Evolutionary conservation across 495 filamentous ascomycete genomes (phyloP), one percentile per base, ranked within the genome.

Genomic region (Penicillium odoratum): DNA sequence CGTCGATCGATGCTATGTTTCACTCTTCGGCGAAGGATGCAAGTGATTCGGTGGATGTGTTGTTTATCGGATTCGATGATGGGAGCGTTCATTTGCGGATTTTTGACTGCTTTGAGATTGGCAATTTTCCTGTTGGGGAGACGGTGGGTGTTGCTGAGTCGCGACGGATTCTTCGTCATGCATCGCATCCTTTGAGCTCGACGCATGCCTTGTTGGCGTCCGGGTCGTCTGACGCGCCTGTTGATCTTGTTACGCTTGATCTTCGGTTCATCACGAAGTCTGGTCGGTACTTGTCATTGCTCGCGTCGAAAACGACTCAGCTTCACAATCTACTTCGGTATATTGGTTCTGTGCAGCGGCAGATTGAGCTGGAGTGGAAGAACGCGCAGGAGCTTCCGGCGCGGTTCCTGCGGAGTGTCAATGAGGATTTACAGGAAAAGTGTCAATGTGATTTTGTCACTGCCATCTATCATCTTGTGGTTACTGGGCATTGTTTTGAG

Each of bases 101-200:
- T 51, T 97, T 95, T 69, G 90, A 97, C 65, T 93, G 88, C 15
- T 93, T 97, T 62, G 80, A 90, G 53, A 88, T 96, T 55, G 92
- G 94, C 2, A 84, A 78, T 18, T 83, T 91, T 51, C 68, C 74
- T 7, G 64, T 85, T 29, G 61, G 69, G 11, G 56, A 57, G 36
- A 48, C 65, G 30, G 43, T 55, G 44, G 63, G 53, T 25, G 40
- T 55, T 25, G 31, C 51, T 44, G 46, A 51, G 3, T 62, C 66
- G 10, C 72, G 68, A 40, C 56, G 53, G 16, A 68, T 73, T 43
- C 60, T 79, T 44, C 60, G 71, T 21, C 89, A 95, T 68, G 81
- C 86, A 21, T 91, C 89, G 34, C 89, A 94, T 68, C 80, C 87
- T 1, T 76, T 87, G 45, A 80, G 83, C 51, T 88, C 88, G 6